Evolutionary conservation across 805 yeast genomes (phyloP), one percentile per base, ranked within the genome.

Genomic region (Pichia exigua): DNA sequence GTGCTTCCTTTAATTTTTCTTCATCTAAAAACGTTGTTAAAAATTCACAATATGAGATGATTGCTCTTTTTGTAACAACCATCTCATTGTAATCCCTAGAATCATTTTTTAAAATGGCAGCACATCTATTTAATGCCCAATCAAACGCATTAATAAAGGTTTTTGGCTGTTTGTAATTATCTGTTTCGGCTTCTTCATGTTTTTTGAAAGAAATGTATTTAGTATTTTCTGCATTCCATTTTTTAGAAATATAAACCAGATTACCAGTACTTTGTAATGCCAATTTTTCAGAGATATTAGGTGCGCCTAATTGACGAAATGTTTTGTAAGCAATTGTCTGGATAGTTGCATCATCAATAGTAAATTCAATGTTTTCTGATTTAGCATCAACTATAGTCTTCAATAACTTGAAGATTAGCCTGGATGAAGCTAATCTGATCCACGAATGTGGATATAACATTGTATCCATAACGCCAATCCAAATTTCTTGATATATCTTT

Each of bases 361-460:
- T 55, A 43, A 82, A 71, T 3, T 68, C 56, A n/a, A 57, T 38
- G 18, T 21, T 22, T 17, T 44, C 49, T 1, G 40, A 26, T 0
- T 53, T 48, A n/a, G 49, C 49, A 5, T 54, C 57, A 39, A 49
- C 53, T 38, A 71, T 52, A 17, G 62, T 59, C 10, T 75, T 61
- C 51, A 87, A 69, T 47, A 85, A 62, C 1, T 67, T 61, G 1
- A 84, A 82, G 41, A 82, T 64, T 35, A 88, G 69, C 49, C 91
- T 73, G 8, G 83, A 69, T 1, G 95, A 72, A 6, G 77, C 69
- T 53, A 85, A 72, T 59, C 97, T 79, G 8, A 91, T 85, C 98
- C 98, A 91, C 1, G 94, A 75, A 66, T 91, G 97, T 2, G 97
- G 97, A 64, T 79, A 91, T 48, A 91, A 70, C 49, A 90, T 72